A percentile compares a stretch with the other conserved stretches of the same genome.
Conservation (phyloP, 2,329 filamentous ascomycete species). For the Tympanopsis confertula region DNA sequence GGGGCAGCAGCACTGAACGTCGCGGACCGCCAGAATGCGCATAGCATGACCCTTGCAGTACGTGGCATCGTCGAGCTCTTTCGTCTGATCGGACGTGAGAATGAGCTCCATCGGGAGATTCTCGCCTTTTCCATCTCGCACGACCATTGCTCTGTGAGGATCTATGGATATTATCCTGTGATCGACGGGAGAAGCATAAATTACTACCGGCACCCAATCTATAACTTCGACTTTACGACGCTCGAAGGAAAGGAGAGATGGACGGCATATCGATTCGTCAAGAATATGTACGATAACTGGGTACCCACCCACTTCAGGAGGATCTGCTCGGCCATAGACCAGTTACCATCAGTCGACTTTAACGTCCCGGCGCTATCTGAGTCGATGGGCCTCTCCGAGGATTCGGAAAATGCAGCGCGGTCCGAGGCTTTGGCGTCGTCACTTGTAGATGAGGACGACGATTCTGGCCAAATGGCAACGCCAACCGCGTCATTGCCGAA, state of each 20-base stretch:
- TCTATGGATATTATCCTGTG: constrained; percentile 27
- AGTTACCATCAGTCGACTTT: constrained; percentile 11
- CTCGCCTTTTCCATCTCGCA: constrained; percentile 29
- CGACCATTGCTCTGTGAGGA: constrained; percentile 17
- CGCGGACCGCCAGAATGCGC: constrained; percentile 25
- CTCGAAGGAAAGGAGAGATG: constrained; percentile 20
- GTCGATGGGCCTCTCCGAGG: constrained; percentile 1
- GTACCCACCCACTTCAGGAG: constrained; percentile 20
- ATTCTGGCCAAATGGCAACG: constrained; percentile 1
- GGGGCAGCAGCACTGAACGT: constrained; percentile 20
- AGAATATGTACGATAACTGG: constrained; percentile 22
- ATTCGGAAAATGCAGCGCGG: not conserved
- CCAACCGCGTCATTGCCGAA: constrained; percentile 1
- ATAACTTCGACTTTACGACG: constrained; percentile 16
- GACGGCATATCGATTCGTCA: constrained; percentile 21
- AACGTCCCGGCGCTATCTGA: constrained; percentile 4
- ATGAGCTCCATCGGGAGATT: constrained; percentile 25
- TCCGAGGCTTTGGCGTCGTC: not conserved
- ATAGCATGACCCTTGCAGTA: constrained; percentile 26
- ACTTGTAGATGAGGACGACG: not conserved
- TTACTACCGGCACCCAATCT: constrained; percentile 25
- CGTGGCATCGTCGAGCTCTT: constrained; percentile 26
- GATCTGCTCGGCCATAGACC: constrained; percentile 22
- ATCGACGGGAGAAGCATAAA: constrained; percentile 16
- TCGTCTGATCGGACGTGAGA: constrained; percentile 17